Base-by-base conservation (phyloP, 2,329 filamentous ascomycete species). In the Fusarium solani-melongenae region DNA sequence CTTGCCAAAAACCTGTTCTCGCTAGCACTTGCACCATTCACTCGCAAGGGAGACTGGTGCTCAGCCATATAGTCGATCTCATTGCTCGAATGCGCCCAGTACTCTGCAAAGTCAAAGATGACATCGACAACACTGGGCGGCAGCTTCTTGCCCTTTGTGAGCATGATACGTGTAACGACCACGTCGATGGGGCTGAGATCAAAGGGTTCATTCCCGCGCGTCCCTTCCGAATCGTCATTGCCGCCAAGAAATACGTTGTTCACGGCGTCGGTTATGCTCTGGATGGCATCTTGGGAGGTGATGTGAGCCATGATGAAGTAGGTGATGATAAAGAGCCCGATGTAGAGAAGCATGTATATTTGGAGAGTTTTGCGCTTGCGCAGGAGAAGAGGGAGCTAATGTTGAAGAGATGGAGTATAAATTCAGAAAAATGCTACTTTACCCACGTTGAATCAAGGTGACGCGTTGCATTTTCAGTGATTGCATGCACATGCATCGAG, bases 21-120 rank as follows among this genome's bases (percentile, higher is more conserved):
- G 3, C 39, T 20, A 0, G 56, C 17, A 11, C 74, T 76, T 5
- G 60, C 56, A 3, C 79, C 82, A 2, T 24, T 38, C 11, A 83
- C 74, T 2, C 63, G 58, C 3, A 82, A 41, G 6, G 70, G 49
- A 20, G 63, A 57, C 6, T 67, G 70, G 6, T 80, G 74, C 56
- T 80, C 70, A 5, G 59, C 60, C 5, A 51, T 55, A 46, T 72
- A 82, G 20, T 83, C 71, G 14, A 83, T 71, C 31, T 78, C 77
- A 24, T 80, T 83, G 59, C 75, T 79, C 2, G 86, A 85, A 72
- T 87, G 87, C 15, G 86, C 86, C 90, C 90, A 92, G 79, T 92
- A 92, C 79, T 91, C 89, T 63, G 89, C 90, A 31, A 83, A 78
- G 75, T 92, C 90, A 62, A 92, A 79, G 53, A 92, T 85, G 53